These are phyloP conservation scores for Vigna radiata DNA, from an alignment of 306 rosid genomes.

Conservation along the genomic window DNA sequence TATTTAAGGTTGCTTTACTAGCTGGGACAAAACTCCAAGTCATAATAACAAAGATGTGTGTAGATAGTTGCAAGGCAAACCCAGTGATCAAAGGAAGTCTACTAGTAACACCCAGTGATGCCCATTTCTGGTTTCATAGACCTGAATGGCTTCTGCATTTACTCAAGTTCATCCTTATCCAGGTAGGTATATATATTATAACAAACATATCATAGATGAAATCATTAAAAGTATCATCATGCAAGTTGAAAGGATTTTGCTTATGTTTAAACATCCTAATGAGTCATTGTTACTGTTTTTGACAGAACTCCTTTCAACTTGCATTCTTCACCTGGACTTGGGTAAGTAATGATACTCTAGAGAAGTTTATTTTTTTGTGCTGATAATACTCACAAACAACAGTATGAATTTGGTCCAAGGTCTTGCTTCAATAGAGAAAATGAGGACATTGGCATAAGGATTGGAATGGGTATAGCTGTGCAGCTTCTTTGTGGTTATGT, in stretches of 20 bases:
- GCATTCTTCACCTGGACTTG: slow-evolving; percentile 82
- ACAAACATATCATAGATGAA: background rate
- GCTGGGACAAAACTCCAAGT: slow-evolving; percentile 73
- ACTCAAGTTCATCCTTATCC: slow-evolving; percentile 63
- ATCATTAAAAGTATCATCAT: background rate
- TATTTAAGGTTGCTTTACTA: slow-evolving; percentile 58
- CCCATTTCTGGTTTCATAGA: slow-evolving; percentile 64
- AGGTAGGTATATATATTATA: slow-evolving; percentile 45
- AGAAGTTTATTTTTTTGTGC: slow-evolving; percentile 23
- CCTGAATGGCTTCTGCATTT: slow-evolving; percentile 71
- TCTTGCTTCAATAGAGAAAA: slow-evolving; percentile 67
- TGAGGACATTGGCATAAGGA: slow-evolving; percentile 55
- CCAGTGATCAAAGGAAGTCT: slow-evolving; percentile 60
- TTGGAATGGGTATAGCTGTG: slow-evolving; percentile 64
- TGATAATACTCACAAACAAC: slow-evolving; percentile 48
- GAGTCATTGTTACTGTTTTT: background rate
- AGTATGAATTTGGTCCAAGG: slow-evolving; percentile 71
- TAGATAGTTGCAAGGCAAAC: slow-evolving; percentile 57
- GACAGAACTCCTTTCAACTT: slow-evolving; percentile 77
- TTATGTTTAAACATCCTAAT: background rate
- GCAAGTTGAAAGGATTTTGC: slow-evolving; percentile 3
- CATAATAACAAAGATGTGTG: slow-evolving; percentile 66
- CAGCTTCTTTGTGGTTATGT: slow-evolving; percentile 76
- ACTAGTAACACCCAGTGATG: slow-evolving; percentile 62
- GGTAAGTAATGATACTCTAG: slow-evolving; percentile 54